Percentiles rank a stretch among this genome's conserved stretches.
Evolutionary conservation across 768 basidiomycete genomes (phyloP).

Genomic region (Kwoniella dendrophila): DNA sequence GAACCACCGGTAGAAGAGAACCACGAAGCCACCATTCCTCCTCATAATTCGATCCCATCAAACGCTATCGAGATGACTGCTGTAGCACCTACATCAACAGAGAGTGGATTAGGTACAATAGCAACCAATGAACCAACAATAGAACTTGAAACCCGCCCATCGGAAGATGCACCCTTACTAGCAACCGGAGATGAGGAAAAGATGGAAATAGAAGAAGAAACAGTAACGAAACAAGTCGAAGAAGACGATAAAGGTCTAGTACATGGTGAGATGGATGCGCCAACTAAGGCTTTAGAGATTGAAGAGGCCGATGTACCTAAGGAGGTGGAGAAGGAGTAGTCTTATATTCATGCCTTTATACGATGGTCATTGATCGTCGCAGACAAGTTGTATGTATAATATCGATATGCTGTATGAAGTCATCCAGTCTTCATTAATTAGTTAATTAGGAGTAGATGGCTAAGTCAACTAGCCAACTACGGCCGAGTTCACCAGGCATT

Average conservation of each 20-base stretch:
- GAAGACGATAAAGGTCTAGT: slow-evolving; percentile 31
- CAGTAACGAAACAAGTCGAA: slow-evolving; percentile 21
- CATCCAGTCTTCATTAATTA: no score
- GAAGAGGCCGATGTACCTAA: slow-evolving; percentile 29
- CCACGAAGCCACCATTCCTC: slow-evolving; percentile 11
- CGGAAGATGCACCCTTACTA: slow-evolving; percentile 8
- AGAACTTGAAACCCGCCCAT: slow-evolving; percentile 25
- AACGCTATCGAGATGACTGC: slow-evolving; percentile 44
- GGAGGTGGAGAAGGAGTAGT: slow-evolving; percentile 20
- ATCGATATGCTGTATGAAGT: neutral
- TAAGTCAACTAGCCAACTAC: no score
- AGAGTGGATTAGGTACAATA: slow-evolving; percentile 32
- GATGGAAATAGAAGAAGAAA: slow-evolving; percentile 34
- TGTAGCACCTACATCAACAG: slow-evolving; percentile 27
- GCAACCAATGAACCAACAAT: slow-evolving; percentile 22
- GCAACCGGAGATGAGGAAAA: no score
- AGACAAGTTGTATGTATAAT: neutral
- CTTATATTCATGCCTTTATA: neutral
- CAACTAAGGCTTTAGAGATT: slow-evolving; percentile 26
- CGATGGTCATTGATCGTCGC: neutral
- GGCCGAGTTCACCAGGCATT: no score
- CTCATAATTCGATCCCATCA: slow-evolving; percentile 28
- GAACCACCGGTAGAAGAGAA: slow-evolving; percentile 1
- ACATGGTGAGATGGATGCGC: slow-evolving; percentile 35
- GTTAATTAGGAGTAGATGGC: no score